A percentile compares a stretch with the other conserved stretches of the same genome.
Evolutionary conservation across 2,329 filamentous ascomycete species (phyloP).

Genomic region (Arthrobotrys sphaeroides): DNA sequence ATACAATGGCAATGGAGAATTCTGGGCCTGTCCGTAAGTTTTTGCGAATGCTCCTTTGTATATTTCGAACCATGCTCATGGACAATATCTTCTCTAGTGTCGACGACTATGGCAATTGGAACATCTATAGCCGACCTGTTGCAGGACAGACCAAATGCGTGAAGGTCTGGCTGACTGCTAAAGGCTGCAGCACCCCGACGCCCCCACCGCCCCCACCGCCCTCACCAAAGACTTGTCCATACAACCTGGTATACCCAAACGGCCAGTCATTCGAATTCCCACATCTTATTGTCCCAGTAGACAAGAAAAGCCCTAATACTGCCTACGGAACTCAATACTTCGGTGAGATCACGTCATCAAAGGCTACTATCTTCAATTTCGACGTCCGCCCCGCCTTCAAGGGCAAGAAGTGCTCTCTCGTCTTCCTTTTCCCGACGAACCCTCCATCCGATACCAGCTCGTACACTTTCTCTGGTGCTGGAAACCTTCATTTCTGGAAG

Average conservation of each 20-base stretch:
- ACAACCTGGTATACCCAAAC: conserved; percentile 64
- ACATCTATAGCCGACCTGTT: conserved; percentile 66
- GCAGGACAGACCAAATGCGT: conserved; percentile 65
- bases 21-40: conserved; percentile 71
- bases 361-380: conserved; percentile 75
- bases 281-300: conserved; percentile 71
- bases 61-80: too few relatives aligned
- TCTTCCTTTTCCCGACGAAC: conserved; percentile 72
- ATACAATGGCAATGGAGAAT: conserved; percentile 66
- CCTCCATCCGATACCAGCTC: conserved; percentile 69
- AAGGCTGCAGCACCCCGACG: conserved; percentile 60
- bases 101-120: conserved; percentile 64
- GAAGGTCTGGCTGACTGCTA: conserved; percentile 64
- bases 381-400: conserved; percentile 68
- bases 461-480: conserved; percentile 68
- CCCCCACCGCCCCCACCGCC: conserved; percentile 48
- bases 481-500: conserved; percentile 67
- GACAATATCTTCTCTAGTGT: conserved; percentile 22
- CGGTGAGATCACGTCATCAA: conserved; percentile 67
- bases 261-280: conserved; percentile 67
- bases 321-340: conserved; percentile 68
- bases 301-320: conserved; percentile 66
- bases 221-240: conserved; percentile 51
- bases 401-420: conserved; percentile 70
- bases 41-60: too few relatives aligned